Evolutionary conservation across 305 asterid genomes (phyloP).

Genomic region (Fraxinus platypoda): DNA sequence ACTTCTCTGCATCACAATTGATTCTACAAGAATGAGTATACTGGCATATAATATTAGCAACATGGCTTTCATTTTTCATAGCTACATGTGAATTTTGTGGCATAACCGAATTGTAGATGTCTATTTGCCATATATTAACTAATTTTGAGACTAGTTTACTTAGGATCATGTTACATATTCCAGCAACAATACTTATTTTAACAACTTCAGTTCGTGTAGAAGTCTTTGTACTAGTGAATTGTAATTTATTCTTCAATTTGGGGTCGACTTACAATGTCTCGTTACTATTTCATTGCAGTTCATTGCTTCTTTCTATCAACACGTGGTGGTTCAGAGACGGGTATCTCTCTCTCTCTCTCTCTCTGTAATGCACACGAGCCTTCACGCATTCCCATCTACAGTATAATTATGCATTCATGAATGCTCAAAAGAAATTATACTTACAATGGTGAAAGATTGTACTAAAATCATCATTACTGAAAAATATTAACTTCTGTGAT

Average conservation of each 20-base stretch:
- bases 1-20: not conserved
- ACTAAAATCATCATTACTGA: conserved; percentile 14
- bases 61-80: not conserved
- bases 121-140: not conserved
- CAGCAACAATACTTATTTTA: not conserved
- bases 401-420: not conserved
- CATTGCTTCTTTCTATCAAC: conserved; percentile 92
- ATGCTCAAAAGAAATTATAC: not conserved
- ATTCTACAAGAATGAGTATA: not conserved
- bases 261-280: conserved; percentile 17
- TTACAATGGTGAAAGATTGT: not conserved
- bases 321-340: conserved; percentile 93
- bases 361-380: not conserved
- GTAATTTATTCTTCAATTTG: not conserved
- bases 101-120: not conserved
- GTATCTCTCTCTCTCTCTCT: conserved; percentile 40
- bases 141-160: not conserved
- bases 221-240: not conserved
- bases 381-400: not conserved
- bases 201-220: not conserved
- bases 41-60: not conserved
- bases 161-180: not conserved
- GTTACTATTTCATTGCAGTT: conserved; percentile 55
- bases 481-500: conserved; percentile 14
- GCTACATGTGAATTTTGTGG: not conserved